Conservation (phyloP, 2,329 filamentous ascomycete species). For the Microdochium bolleyi region DNA sequence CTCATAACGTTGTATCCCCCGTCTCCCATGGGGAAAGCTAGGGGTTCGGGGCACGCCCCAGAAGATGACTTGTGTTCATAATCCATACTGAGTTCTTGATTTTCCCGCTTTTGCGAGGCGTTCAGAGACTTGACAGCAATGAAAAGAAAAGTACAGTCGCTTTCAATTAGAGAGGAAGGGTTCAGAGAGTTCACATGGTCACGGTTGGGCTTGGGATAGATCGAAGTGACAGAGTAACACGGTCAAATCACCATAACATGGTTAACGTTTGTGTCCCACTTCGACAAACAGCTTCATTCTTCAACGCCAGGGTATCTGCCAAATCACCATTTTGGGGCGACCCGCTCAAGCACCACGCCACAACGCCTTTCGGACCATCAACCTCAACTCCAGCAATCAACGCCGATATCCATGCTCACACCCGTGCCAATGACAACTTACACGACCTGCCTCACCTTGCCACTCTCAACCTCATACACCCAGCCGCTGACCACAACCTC, state of each 20-base stretch:
- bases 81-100: neutral
- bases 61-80: neutral
- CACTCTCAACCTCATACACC: conserved; percentile 72
- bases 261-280: too few species aligned
- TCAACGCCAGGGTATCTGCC: neutral
- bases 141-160: neutral
- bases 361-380: neutral
- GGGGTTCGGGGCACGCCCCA: neutral
- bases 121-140: neutral
- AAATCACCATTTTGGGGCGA: neutral
- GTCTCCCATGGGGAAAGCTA: neutral
- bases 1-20: neutral
- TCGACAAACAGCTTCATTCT: neutral
- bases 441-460: conserved; percentile 45
- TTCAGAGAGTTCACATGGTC: neutral
- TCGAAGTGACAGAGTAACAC: neutral
- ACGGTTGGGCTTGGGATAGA: neutral
- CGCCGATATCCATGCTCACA: neutral
- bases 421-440: conserved; percentile 10
- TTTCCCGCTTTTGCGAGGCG: neutral
- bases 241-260: neutral
- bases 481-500: conserved; percentile 60
- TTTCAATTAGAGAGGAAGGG: neutral
- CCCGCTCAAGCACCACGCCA: neutral
- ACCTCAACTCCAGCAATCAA: neutral